These are phyloP conservation scores for Malbranchea zuffiana DNA, from an alignment of 2,329 filamentous ascomycete species.

Conservation along the genomic window DNA sequence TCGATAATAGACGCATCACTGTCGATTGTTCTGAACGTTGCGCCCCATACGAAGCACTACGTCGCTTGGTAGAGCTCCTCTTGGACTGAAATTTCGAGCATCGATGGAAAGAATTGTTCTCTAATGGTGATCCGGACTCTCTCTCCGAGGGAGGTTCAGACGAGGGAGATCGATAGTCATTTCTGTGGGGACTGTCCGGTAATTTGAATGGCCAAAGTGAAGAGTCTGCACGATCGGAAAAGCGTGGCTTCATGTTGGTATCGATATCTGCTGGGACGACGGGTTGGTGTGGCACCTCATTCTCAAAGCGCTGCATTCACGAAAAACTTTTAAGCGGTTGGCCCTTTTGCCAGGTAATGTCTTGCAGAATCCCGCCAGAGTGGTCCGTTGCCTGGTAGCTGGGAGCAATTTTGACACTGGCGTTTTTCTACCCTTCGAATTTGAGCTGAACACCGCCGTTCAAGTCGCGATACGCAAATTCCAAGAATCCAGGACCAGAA, in stretches of 20 bases:
- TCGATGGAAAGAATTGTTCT: conserved; percentile 6
- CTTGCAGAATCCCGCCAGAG: no score
- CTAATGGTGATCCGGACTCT: not conserved
- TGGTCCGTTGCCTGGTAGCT: no score
- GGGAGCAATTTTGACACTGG: no score
- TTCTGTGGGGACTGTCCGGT: not conserved
- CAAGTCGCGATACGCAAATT: no score
- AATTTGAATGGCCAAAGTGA: conserved; percentile 1
- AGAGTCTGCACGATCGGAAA: conserved; percentile 1
- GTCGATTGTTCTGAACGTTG: conserved; percentile 23
- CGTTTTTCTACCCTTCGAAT: no score
- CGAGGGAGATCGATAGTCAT: conserved; percentile 9
- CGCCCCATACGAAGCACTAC: conserved; percentile 11
- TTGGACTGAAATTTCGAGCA: not conserved
- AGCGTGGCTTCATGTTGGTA: conserved; percentile 5
- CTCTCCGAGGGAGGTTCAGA: conserved; percentile 7
- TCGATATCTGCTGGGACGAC: conserved; percentile 4
- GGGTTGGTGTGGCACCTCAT: conserved; percentile 5
- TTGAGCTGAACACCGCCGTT: no score
- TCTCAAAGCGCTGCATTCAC: conserved; percentile 10
- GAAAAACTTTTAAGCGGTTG: no score
- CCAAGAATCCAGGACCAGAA: no score
- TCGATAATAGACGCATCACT: conserved; percentile 28
- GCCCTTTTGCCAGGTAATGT: no score
- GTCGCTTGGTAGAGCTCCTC: conserved; percentile 3